These are phyloP conservation scores for Penicillium salamii DNA, from an alignment of 495 filamentous ascomycete species.

Conservation along the genomic window DNA sequence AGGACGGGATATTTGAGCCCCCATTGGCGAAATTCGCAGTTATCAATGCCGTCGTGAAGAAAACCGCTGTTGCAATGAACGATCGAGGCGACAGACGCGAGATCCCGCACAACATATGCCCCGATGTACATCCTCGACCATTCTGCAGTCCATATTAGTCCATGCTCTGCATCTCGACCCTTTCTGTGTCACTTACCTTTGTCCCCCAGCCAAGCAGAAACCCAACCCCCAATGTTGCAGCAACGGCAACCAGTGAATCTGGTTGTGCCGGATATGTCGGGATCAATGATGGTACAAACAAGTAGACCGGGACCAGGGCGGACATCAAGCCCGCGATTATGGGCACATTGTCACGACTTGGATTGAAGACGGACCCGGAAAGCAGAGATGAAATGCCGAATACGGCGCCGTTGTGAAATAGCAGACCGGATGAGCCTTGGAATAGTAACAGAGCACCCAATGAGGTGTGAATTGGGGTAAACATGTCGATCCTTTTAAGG, in stretches of 20 bases:
- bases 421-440: constrained; percentile 50
- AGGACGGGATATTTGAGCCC: constrained; percentile 33
- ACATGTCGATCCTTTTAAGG: constrained; percentile 41
- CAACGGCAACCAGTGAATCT: constrained; percentile 27
- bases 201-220: constrained; percentile 55
- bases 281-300: constrained; percentile 43
- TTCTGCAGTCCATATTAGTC: constrained; percentile 27
- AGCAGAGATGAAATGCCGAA: constrained; percentile 55
- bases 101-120: constrained; percentile 60
- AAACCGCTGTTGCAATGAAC: constrained; percentile 50
- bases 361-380: constrained; percentile 35
- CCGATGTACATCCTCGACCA: constrained; percentile 56
- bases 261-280: constrained; percentile 38
- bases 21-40: constrained; percentile 43
- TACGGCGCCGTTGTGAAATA: constrained; percentile 53
- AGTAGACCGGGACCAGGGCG: constrained; percentile 38
- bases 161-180: neutral
- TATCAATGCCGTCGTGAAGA: constrained; percentile 51
- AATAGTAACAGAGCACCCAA: constrained; percentile 55
- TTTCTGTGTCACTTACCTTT: constrained; percentile 35
- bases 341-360: constrained; percentile 41
- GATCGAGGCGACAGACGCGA: constrained; percentile 52
- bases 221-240: constrained; percentile 42
- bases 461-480: constrained; percentile 56
- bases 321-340: constrained; percentile 48